Evolutionary conservation across 2,329 filamentous ascomycete species (phyloP).

Genomic region (Fusarium lateritium): DNA sequence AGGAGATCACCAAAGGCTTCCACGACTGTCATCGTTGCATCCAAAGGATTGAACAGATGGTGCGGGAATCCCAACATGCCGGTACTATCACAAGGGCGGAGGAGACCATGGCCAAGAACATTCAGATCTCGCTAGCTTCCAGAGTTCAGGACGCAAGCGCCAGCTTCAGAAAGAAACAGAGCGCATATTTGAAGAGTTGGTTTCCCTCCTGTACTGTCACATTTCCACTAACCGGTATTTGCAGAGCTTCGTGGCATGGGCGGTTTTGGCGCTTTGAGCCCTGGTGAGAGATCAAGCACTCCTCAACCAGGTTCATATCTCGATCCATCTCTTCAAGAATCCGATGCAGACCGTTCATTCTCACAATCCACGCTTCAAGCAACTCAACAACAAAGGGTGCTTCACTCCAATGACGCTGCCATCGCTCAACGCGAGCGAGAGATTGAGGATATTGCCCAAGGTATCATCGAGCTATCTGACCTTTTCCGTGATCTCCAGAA

Average conservation of each 20-base stretch:
- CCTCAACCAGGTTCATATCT: conserved; percentile 72
- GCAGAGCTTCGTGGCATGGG: conserved; percentile 82
- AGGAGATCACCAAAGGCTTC: conserved; percentile 90
- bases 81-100: conserved; percentile 85
- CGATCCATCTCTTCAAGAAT: conserved; percentile 91
- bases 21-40: conserved; percentile 92
- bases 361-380: conserved; percentile 91
- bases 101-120: conserved; percentile 95
- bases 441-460: conserved; percentile 97
- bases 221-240: conserved; percentile 12
- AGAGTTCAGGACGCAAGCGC: conserved; percentile 94
- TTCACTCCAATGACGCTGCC: conserved; percentile 83
- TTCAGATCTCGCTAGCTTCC: conserved; percentile 90
- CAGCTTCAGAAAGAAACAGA: conserved; percentile 96
- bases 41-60: conserved; percentile 88
- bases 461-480: conserved; percentile 96
- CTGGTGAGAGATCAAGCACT: conserved; percentile 67
- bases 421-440: conserved; percentile 95
- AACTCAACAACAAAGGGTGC: conserved; percentile 75
- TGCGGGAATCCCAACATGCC: conserved; percentile 81
- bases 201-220: not conserved
- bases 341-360: conserved; percentile 92
- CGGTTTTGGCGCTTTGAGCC: conserved; percentile 67
- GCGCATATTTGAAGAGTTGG: conserved; percentile 92
- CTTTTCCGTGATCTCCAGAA: conserved; percentile 96